phyloP scores from a whole-genome alignment of 805 yeast species.

The Sugiyamaella qingdaonensis region DNA sequence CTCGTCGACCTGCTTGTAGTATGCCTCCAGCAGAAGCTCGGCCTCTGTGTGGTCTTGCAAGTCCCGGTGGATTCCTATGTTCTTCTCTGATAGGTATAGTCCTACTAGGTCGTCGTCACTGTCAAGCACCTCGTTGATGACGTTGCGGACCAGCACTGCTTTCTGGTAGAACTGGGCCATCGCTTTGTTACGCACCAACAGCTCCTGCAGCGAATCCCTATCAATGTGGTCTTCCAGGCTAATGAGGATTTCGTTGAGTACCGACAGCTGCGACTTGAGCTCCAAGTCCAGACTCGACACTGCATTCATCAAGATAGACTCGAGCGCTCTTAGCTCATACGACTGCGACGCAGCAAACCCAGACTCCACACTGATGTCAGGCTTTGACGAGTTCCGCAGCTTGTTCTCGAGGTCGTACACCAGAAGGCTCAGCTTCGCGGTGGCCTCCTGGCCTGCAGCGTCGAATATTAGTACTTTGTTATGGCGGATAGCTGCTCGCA shows the following conservation, averaged over 20 bases:
- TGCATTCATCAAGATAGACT: conserved; percentile 75
- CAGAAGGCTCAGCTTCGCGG: conserved; percentile 66
- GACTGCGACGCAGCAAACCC: conserved; percentile 44
- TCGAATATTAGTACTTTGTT: conserved; percentile 62
- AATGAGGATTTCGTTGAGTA: conserved; percentile 59
- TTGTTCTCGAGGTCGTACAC: conserved; percentile 82
- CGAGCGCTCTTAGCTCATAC: conserved; percentile 81
- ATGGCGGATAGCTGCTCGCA: conserved; percentile 56
- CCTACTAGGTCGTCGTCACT: conserved; percentile 79
- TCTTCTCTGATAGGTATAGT: conserved; percentile 62
- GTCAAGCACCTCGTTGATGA: conserved; percentile 77
- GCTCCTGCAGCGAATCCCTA: conserved; percentile 65
- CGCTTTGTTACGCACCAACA: conserved; percentile 68
- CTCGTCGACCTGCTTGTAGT: conserved; percentile 89
- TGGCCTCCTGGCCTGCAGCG: conserved; percentile 45
- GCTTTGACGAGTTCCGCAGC: conserved; percentile 37
- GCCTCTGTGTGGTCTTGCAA: conserved; percentile 53
- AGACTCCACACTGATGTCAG: conserved; percentile 38
- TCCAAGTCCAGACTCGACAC: conserved; percentile 77
- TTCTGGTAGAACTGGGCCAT: conserved; percentile 72
- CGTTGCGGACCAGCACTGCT: conserved; percentile 69
- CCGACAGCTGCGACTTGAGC: conserved; percentile 50
- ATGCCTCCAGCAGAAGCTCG: conserved; percentile 83
- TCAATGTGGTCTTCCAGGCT: conserved; percentile 78
- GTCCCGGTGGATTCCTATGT: conserved; percentile 38